Evolutionary conservation across 345 rosid genomes (phyloP).

Genomic region (Arabidopsis thaliana): TAIR10.1 NC_003074.8:6801501-6802000

Average conservation of each 20-base stretch:
- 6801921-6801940: constrained; percentile 38
- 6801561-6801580: constrained; percentile 14
- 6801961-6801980: constrained; percentile 1
- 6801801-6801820: constrained; percentile 35
- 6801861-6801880: constrained; percentile 36
- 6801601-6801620: constrained; percentile 22
- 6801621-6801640: constrained; percentile 10
- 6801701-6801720: constrained; percentile 29
- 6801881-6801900: constrained; percentile 35
- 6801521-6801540: constrained; percentile 12
- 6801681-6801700: constrained; percentile 7
- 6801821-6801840: constrained; percentile 14
- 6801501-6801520: constrained; percentile 23
- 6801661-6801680: neutral
- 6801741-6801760: constrained; percentile 28
- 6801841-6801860: constrained; percentile 40
- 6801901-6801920: constrained; percentile 31
- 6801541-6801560: neutral
- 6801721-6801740: neutral
- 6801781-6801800: constrained; percentile 23
- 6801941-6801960: constrained; percentile 37
- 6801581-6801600: constrained; percentile 8
- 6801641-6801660: constrained; percentile 27
- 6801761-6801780: constrained; percentile 33
- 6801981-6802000: constrained; percentile 35